These are phyloP conservation scores for Aquilaria sinensis DNA, from an alignment of 345 rosid genomes.

Conservation along the genomic window DNA sequence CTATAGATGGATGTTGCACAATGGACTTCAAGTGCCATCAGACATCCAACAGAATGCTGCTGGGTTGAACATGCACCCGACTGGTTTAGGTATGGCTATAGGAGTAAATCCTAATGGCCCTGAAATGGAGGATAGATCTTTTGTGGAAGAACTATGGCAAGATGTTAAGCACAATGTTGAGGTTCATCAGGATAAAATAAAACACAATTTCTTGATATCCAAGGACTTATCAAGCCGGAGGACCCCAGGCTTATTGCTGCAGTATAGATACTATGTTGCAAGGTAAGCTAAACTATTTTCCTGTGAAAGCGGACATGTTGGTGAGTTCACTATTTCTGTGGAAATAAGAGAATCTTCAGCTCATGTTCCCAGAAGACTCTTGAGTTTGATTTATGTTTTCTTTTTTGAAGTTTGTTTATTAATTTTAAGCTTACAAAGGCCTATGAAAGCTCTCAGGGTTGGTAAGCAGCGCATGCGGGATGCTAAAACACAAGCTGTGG, in stretches of 20 bases:
- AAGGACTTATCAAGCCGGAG: conserved; percentile 60
- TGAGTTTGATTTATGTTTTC: neutral
- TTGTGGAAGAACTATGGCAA: conserved; percentile 83
- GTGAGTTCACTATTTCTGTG: no score
- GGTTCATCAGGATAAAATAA: conserved; percentile 60
- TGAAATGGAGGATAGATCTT: conserved; percentile 42
- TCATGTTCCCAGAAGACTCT: neutral
- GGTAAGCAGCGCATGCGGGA: conserved; percentile 81
- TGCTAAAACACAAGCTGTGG: conserved; percentile 70
- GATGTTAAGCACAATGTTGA: conserved; percentile 62
- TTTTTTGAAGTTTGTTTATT: conserved; percentile 2
- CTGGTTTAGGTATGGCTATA: conserved; percentile 14
- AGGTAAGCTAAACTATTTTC: conserved; percentile 37
- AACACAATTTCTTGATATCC: conserved; percentile 53
- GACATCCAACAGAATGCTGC: conserved; percentile 39
- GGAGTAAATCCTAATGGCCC: conserved; percentile 19
- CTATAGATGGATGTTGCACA: conserved; percentile 86
- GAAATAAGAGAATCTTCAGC: conserved; percentile 2
- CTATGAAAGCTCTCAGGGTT: conserved; percentile 43
- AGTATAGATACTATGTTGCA: conserved; percentile 80
- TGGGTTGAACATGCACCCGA: conserved; percentile 15
- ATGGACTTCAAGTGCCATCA: conserved; percentile 61
- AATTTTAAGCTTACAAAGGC: conserved; percentile 9
- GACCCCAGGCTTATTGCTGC: conserved; percentile 58
- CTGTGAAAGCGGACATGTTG: no score